Conservation (phyloP, 192 early-diverging fungal species). For the Rhizophagus sp. region DNA sequence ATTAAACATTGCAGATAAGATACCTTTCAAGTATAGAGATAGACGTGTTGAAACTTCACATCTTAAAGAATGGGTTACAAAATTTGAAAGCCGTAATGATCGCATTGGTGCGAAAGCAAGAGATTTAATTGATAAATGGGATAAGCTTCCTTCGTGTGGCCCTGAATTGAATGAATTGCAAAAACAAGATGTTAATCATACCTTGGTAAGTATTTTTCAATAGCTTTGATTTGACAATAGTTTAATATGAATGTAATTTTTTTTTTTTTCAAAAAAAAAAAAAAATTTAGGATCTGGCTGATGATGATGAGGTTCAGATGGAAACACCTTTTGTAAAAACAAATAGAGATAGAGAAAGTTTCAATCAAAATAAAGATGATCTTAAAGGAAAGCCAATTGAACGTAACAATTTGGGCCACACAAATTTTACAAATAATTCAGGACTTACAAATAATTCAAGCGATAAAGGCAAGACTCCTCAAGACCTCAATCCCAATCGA, state of each 20-base stretch:
- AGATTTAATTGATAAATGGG: neutral
- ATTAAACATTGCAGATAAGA: neutral
- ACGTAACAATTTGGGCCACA: neutral
- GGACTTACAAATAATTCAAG: neutral
- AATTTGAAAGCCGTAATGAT: neutral
- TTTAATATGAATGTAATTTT: neutral
- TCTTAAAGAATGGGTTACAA: slow-evolving; percentile 16
- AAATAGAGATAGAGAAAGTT: neutral
- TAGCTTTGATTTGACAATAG: neutral
- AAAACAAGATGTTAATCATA: neutral
- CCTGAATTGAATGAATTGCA: neutral
- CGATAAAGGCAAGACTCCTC: neutral
- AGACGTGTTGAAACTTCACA: slow-evolving; percentile 16
- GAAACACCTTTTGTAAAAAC: neutral
- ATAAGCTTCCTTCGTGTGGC: neutral
- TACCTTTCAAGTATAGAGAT: slow-evolving; percentile 6
- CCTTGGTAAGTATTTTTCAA: neutral
- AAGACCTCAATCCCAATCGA: neutral
- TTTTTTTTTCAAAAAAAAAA: neutral
- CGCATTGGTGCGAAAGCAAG: neutral
- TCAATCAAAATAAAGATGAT: neutral
- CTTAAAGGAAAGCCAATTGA: neutral
- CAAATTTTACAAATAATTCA: neutral
- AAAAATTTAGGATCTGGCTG: neutral
- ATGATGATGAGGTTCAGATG: neutral